A percentile compares a stretch with the other conserved stretches of the same genome.
These are phyloP conservation scores for Arabis alpina DNA, from an alignment of 345 rosid species.

Conservation along the genomic window DNA sequence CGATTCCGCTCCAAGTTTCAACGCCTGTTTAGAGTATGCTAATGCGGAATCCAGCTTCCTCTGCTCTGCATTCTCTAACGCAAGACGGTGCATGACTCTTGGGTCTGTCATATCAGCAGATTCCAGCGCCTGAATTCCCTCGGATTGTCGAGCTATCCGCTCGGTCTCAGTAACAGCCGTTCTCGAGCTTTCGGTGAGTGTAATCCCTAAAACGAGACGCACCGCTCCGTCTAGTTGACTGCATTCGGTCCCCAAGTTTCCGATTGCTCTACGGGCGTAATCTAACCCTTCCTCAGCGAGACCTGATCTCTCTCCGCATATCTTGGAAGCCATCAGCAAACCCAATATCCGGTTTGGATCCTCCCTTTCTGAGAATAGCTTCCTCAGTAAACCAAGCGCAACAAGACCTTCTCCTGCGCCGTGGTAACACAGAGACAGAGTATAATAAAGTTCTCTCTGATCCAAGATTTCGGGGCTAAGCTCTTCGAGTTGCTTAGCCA, in stretches of 20 bases:
- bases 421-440: conserved; percentile 66
- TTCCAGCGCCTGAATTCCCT: conserved; percentile 66
- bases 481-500: conserved; percentile 70
- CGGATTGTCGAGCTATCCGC: conserved; percentile 52
- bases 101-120: conserved; percentile 59
- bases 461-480: conserved; percentile 63
- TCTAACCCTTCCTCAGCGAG: conserved; percentile 66
- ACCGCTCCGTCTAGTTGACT: conserved; percentile 54
- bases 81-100: conserved; percentile 60
- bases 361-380: conserved; percentile 52
- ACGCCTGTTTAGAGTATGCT: conserved; percentile 49
- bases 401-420: conserved; percentile 70
- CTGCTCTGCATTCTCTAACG: conserved; percentile 75
- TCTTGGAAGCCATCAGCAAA: conserved; percentile 69
- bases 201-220: conserved; percentile 56
- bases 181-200: conserved; percentile 61
- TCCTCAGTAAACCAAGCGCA: conserved; percentile 69
- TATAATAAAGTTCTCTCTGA: conserved; percentile 57
- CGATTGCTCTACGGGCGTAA: conserved; percentile 62
- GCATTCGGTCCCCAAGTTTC: conserved; percentile 51
- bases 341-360: conserved; percentile 60
- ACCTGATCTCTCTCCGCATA: conserved; percentile 55
- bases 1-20: conserved; percentile 65
- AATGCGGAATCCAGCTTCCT: conserved; percentile 71
- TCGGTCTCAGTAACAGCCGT: conserved; percentile 53